Percentiles rank a stretch among this genome's conserved stretches.
These are phyloP conservation scores for Fusarium armeniacum DNA, from an alignment of 2,329 filamentous ascomycete genomes.

Conservation along the genomic window DNA sequence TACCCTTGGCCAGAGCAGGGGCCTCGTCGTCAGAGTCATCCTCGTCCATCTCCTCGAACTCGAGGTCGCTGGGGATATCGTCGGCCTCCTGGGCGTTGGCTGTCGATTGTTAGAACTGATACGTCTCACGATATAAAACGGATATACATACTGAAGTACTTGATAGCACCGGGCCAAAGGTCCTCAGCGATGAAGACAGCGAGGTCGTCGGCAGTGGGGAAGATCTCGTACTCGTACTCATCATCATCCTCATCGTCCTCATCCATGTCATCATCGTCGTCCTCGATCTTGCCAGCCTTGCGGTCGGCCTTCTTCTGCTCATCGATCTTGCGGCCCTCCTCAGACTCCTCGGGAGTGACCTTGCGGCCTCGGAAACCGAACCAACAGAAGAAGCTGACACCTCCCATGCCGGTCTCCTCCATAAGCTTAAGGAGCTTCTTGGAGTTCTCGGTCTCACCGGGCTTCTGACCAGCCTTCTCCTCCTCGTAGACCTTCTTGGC, in stretches of 20 bases:
- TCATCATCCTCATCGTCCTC: constrained; percentile 71
- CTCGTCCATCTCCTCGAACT: constrained; percentile 73
- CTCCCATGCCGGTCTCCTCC: constrained; percentile 72
- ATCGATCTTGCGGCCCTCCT: constrained; percentile 71
- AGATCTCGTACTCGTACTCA: constrained; percentile 82
- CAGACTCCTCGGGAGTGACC: constrained; percentile 80
- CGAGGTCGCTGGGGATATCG: constrained; percentile 72
- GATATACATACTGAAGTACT: constrained; percentile 85
- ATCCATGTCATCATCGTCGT: constrained; percentile 58
- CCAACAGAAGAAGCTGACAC: constrained; percentile 87
- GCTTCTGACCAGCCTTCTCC: constrained; percentile 60
- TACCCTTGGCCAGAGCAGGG: constrained; percentile 60
- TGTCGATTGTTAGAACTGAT: constrained; percentile 55
- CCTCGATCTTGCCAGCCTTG: constrained; percentile 62
- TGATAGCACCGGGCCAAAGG: constrained; percentile 87
- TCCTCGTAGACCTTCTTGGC: constrained; percentile 77
- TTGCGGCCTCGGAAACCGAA: constrained; percentile 83
- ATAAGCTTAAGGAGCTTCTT: constrained; percentile 68
- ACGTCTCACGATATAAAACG: background rate
- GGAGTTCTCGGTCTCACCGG: constrained; percentile 62
- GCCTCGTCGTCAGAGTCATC: constrained; percentile 55
- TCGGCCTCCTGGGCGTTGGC: constrained; percentile 74
- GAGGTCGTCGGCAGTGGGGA: constrained; percentile 87
- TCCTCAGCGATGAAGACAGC: constrained; percentile 87
- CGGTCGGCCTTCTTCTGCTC: constrained; percentile 67